Base-by-base conservation (phyloP, 2,329 filamentous ascomycete genomes). In the Trichophyton schoenleinii region DNA sequence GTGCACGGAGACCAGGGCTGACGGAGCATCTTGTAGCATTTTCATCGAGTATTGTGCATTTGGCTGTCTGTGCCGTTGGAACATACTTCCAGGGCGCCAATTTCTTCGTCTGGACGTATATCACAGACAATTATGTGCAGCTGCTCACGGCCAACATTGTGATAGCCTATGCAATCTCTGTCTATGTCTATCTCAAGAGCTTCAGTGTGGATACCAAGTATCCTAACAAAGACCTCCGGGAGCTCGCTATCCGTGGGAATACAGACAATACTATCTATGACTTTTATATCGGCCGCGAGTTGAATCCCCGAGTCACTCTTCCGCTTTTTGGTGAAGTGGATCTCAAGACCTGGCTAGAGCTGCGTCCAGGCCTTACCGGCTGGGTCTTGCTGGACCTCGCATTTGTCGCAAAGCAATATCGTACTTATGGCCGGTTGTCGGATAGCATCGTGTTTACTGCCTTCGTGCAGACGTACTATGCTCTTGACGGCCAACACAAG, bases 221-320 rank as follows among this genome's bases (percentile, higher is more conserved):
- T 36, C 52, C 52, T 9, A 89, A 95, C 71, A 78, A 81, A 11
- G 80, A 87, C 57, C 78, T 82, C 64, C 88, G 91, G 46, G 86
- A 94, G 72, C 81, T 97, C 6, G 91, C 91, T 0, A 83, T 84
- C 1, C 91, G 91, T 49, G 91, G 91, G 15, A 83, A 88, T 70
- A 85, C 84, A 0, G 91, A 91, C 62, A 96, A 95, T 73, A 77
- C 90, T 65, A 75, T 96, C 42, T 96, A 97, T 73, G 92, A 97
- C 75, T 97, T 90, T 85, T 97, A 91, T 76, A 96, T 97, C 66
- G 92, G 92, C 20, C 88, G 92, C 31, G 92, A 97, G 74, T 84
- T 97, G 63, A 97, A 97, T 75, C 92, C 92, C 2, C 89, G 91
- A 57, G 74, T 95, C 63, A 83, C 66, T 20, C 64, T 78, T 25